Evolutionary conservation across 257 asterid species (phyloP).

Genomic region (Coffea canephora): DNA sequence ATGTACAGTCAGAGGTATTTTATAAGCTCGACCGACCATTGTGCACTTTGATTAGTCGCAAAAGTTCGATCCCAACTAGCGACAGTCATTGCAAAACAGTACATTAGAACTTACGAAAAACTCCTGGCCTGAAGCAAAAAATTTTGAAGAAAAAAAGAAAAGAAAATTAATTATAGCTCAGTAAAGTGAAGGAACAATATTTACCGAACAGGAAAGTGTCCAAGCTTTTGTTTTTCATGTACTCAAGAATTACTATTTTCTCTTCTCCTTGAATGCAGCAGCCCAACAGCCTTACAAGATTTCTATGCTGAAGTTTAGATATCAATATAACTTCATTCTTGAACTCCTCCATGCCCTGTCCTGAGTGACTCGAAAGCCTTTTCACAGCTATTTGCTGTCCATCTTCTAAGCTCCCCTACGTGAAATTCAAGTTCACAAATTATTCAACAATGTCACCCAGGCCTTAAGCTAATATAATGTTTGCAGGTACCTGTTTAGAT

Average conservation of each 20-base stretch:
- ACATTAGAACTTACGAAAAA: too few species aligned
- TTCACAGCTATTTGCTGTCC: slow-evolving; percentile 35
- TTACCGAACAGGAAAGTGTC: slow-evolving; percentile 32
- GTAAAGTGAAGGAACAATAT: neutral
- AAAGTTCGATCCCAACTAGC: too few species aligned
- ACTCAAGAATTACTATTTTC: slow-evolving; percentile 21
- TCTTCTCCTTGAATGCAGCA: slow-evolving; percentile 33
- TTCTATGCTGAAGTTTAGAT: slow-evolving; percentile 33
- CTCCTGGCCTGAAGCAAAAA: neutral
- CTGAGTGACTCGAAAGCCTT: slow-evolving; percentile 22
- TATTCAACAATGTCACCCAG: neutral
- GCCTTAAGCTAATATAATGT: neutral
- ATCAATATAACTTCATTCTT: slow-evolving; percentile 29
- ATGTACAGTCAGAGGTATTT: too few species aligned
- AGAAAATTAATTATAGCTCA: too few species aligned
- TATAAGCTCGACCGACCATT: too few species aligned
- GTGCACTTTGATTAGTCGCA: too few species aligned
- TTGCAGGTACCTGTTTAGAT: neutral
- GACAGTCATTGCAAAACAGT: too few species aligned
- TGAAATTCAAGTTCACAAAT: neutral
- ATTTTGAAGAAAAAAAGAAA: too few species aligned
- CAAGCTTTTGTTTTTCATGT: slow-evolving; percentile 29
- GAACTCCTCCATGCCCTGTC: slow-evolving; percentile 22
- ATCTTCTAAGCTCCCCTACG: slow-evolving; percentile 21
- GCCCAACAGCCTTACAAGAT: slow-evolving; percentile 29